Evolutionary conservation across 768 basidiomycete species (phyloP).

Genomic region (button mushroom (Agaricus bisporus)): DNA sequence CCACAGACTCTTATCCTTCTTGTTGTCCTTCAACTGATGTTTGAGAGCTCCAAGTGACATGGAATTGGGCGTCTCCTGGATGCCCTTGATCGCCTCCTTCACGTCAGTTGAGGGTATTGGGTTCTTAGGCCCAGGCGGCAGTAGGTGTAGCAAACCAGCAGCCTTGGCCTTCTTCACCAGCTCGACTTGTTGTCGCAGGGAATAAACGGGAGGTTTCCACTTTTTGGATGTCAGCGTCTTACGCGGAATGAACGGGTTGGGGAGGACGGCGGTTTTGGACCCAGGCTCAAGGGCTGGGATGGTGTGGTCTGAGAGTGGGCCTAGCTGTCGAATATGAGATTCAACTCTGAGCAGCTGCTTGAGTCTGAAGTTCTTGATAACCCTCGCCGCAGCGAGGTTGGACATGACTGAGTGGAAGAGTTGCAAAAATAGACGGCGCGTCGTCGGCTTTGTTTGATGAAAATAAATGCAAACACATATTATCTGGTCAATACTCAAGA

Average conservation of each 20-base stretch:
- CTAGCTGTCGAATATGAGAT: conserved; percentile 2
- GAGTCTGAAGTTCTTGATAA: conserved; percentile 39
- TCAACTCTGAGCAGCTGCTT: conserved; percentile 6
- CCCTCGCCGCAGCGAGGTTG: conserved; percentile 18
- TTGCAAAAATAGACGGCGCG: no score
- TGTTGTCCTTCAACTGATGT: conserved; percentile 3
- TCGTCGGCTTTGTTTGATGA: neutral
- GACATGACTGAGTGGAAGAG: neutral
- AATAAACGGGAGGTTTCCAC: conserved; percentile 69
- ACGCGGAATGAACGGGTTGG: conserved; percentile 69
- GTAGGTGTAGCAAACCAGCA: conserved; percentile 44
- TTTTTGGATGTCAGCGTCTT: conserved; percentile 52
- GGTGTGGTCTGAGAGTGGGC: conserved; percentile 25
- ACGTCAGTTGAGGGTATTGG: conserved; percentile 7
- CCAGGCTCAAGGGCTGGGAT: conserved; percentile 22
- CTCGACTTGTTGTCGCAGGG: conserved; percentile 71
- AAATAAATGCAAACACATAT: neutral
- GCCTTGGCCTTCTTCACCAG: conserved; percentile 66
- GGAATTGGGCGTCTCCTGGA: conserved; percentile 5
- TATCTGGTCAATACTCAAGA: neutral
- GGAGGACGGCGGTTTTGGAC: conserved; percentile 18
- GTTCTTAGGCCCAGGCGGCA: conserved; percentile 66
- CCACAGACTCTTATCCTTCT: conserved; percentile 21
- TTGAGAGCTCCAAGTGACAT: conserved; percentile 5
- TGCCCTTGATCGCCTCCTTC: conserved; percentile 6